These are phyloP conservation scores for Aspergillus indologenus DNA, from an alignment of 495 filamentous ascomycete species.

Conservation along the genomic window DNA sequence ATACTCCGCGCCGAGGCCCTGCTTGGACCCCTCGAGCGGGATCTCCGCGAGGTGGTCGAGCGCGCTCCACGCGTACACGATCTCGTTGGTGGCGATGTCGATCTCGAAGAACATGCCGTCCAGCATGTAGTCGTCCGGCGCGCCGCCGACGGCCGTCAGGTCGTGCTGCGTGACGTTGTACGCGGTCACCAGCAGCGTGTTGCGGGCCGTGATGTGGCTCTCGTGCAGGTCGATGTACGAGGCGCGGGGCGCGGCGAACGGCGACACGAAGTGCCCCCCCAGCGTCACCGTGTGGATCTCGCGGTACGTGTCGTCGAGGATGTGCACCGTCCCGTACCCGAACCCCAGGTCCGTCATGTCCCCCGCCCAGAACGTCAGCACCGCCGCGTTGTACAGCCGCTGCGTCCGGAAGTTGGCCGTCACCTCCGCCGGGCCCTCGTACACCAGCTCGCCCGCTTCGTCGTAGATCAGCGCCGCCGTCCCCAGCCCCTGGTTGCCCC, in stretches of 20 bases:
- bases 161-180: slow-evolving; percentile 52
- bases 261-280: slow-evolving; percentile 27
- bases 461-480: slow-evolving; percentile 37
- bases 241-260: slow-evolving; percentile 24
- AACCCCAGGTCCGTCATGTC: slow-evolving; percentile 33
- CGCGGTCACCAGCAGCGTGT: slow-evolving; percentile 53
- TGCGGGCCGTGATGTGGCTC: slow-evolving; percentile 42
- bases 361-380: slow-evolving; percentile 39
- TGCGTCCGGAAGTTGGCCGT: slow-evolving; percentile 38
- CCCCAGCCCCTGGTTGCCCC: slow-evolving; percentile 27
- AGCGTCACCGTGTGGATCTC: slow-evolving; percentile 38
- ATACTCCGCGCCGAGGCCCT: slow-evolving; percentile 19
- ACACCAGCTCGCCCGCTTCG: slow-evolving; percentile 32
- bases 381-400: slow-evolving; percentile 29
- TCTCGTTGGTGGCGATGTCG: slow-evolving; percentile 35
- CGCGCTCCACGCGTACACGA: slow-evolving; percentile 35
- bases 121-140: slow-evolving; percentile 42
- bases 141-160: slow-evolving; percentile 42
- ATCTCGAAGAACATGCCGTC: slow-evolving; percentile 47
- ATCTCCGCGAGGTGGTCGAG: slow-evolving; percentile 27
- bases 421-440: slow-evolving; percentile 32
- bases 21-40: slow-evolving; percentile 22
- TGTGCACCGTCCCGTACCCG: slow-evolving; percentile 34
- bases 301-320: slow-evolving; percentile 38
- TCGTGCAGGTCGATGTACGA: slow-evolving; percentile 48